A percentile compares a stretch with the other conserved stretches of the same genome.
phyloP scores from a whole-genome alignment of 805 yeast species.

The Middelhovenomyces tepae region DNA sequence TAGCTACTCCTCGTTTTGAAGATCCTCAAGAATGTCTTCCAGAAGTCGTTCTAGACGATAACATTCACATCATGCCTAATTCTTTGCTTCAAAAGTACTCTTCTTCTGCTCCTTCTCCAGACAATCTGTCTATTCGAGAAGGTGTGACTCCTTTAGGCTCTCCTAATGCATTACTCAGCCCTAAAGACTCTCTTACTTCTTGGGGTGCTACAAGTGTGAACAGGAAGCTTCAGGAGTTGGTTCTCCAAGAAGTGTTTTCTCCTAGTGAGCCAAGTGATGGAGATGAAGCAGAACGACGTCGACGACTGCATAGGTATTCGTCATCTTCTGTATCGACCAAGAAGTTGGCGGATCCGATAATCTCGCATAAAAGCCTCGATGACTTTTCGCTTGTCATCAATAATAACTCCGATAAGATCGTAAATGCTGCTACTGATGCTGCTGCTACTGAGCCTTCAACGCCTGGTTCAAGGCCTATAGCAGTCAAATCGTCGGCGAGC shows the following conservation, averaged over 20 bases:
- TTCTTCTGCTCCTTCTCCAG: constrained; percentile 33
- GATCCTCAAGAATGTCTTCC: constrained; percentile 33
- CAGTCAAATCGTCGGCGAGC: too few relatives aligned
- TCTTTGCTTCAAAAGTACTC: constrained; percentile 62
- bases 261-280: too few relatives aligned
- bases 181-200: constrained; percentile 7
- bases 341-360: too few relatives aligned
- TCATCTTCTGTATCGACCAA: too few relatives aligned
- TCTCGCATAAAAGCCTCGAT: too few relatives aligned
- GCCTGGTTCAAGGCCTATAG: too few relatives aligned
- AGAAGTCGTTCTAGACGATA: constrained; percentile 87
- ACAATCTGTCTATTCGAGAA: constrained; percentile 3
- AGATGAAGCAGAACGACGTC: too few relatives aligned
- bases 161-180: constrained; percentile 11
- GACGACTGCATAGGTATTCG: too few relatives aligned
- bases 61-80: constrained; percentile 83
- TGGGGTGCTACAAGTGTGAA: constrained; percentile 63
- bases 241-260: constrained; percentile 64
- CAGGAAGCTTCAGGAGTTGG: constrained; percentile 60
- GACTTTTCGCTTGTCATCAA: too few relatives aligned
- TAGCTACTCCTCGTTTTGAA: background rate
- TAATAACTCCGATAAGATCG: too few relatives aligned
- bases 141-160: constrained; percentile 15
- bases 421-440: too few relatives aligned
- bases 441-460: too few relatives aligned